Conservation (phyloP, 352 stramenopile genomes). For the Phytophthora pisi region DNA sequence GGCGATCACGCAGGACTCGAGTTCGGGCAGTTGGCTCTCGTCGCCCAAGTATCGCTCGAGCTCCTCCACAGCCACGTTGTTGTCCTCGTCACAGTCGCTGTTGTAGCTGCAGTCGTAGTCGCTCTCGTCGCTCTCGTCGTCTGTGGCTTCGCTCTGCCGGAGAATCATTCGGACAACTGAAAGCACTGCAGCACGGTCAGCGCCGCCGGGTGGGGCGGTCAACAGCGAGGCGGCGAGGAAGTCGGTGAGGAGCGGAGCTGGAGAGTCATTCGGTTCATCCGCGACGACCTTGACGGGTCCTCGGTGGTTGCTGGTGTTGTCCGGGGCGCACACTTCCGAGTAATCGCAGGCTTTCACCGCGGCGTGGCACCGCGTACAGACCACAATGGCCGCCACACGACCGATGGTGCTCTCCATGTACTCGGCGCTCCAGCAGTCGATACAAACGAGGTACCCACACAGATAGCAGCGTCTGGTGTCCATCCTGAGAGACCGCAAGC, state of each 20-base stretch:
- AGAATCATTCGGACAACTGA: slow-evolving; percentile 43
- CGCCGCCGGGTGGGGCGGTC: slow-evolving; percentile 9
- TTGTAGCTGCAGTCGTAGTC: slow-evolving; percentile 1
- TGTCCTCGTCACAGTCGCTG: slow-evolving; percentile 2
- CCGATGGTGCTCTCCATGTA: slow-evolving; percentile 31
- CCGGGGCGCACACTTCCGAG: slow-evolving; percentile 17
- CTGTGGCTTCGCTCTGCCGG: slow-evolving; percentile 14
- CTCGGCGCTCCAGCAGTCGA: slow-evolving; percentile 33
- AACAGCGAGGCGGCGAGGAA: slow-evolving; percentile 39
- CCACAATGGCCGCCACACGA: slow-evolving; percentile 28
- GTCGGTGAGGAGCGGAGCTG: slow-evolving; percentile 29
- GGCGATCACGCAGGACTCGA: slow-evolving; percentile 37
- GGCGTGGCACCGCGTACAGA: slow-evolving; percentile 27
- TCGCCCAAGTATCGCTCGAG: slow-evolving; percentile 24
- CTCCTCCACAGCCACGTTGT: slow-evolving; percentile 8
- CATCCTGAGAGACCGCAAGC: slow-evolving; percentile 17
- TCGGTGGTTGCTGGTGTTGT: slow-evolving; percentile 18
- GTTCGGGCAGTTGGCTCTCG: slow-evolving; percentile 16
- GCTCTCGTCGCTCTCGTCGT: slow-evolving; percentile 2
- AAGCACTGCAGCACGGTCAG: slow-evolving; percentile 26
- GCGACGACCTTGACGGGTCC: slow-evolving; percentile 24
- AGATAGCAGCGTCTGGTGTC: slow-evolving; percentile 35
- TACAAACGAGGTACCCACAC: slow-evolving; percentile 33
- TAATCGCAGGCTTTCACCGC: slow-evolving; percentile 36
- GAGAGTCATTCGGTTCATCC: slow-evolving; percentile 16